Evolutionary conservation across 139 green algal species (phyloP).

Genomic region (Chlamydomonas urium): DNA sequence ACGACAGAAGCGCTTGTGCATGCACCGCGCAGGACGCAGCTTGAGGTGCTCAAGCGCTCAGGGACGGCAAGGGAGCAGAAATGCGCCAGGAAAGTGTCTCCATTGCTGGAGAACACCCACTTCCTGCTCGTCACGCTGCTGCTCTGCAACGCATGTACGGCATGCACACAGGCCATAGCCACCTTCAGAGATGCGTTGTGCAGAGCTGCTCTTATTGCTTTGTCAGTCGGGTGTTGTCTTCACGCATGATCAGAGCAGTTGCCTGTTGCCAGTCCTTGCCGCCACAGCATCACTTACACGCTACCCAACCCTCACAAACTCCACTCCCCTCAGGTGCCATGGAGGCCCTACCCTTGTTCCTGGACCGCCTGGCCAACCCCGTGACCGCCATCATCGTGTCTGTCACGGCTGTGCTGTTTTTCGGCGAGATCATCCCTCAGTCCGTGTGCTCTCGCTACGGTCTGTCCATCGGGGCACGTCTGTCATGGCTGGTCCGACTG

Average conservation of each 20-base stretch:
- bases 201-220: background rate
- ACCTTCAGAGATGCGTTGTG: background rate
- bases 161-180: too few species aligned
- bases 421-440: slow-evolving; percentile 86
- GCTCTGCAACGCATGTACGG: slow-evolving; percentile 58
- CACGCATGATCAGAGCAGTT: too few species aligned
- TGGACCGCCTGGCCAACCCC: slow-evolving; percentile 63
- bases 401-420: slow-evolving; percentile 60
- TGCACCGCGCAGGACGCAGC: slow-evolving; percentile 2
- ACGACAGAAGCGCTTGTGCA: background rate
- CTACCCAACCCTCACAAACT: background rate
- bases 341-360: slow-evolving; percentile 70
- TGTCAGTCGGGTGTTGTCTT: background rate
- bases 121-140: slow-evolving; percentile 62
- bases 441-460: slow-evolving; percentile 66
- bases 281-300: too few species aligned
- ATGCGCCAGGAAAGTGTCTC: slow-evolving; percentile 34
- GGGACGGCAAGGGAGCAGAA: slow-evolving; percentile 35
- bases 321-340: slow-evolving; percentile 18
- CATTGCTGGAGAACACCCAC: slow-evolving; percentile 48
- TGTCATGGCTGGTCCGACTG: slow-evolving; percentile 10
- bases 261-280: too few species aligned
- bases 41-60: slow-evolving; percentile 36
- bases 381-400: slow-evolving; percentile 60
- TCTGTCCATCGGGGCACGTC: slow-evolving; percentile 11